Percentiles rank a stretch among this genome's conserved stretches.
These are phyloP conservation scores for Chrysoporthe austroafricana DNA, from an alignment of 2,329 filamentous ascomycete species.

Conservation along the genomic window DNA sequence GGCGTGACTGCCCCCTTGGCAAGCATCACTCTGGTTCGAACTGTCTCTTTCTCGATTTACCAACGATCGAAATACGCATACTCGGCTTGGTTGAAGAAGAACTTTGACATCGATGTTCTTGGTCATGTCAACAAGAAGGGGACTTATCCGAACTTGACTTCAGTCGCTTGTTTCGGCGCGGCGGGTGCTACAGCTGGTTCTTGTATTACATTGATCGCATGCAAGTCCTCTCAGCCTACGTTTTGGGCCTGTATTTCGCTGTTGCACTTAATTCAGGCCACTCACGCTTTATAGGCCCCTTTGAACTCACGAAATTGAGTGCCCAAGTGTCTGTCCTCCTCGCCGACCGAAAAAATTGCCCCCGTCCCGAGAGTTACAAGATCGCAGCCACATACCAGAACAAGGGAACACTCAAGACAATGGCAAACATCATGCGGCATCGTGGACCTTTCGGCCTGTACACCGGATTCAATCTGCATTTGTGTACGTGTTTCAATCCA, in stretches of 20 bases:
- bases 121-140: constrained; percentile 72
- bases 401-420: constrained; percentile 76
- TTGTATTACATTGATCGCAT: constrained; percentile 78
- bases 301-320: constrained; percentile 87
- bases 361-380: constrained; percentile 55
- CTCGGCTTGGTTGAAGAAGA: constrained; percentile 70
- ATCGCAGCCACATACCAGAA: constrained; percentile 74
- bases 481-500: constrained; percentile 60
- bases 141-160: constrained; percentile 73
- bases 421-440: constrained; percentile 76
- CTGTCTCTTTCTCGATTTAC: constrained; percentile 58
- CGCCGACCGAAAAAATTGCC: constrained; percentile 57
- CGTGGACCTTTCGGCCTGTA: constrained; percentile 76
- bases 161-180: constrained; percentile 75
- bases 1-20: constrained; percentile 80
- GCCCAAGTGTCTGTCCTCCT: constrained; percentile 83
- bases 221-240: constrained; percentile 46
- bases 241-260: constrained; percentile 8
- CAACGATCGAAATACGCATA: constrained; percentile 75
- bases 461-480: constrained; percentile 77
- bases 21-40: constrained; percentile 45
- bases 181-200: constrained; percentile 81
- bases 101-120: constrained; percentile 71
- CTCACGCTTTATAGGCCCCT: constrained; percentile 61
- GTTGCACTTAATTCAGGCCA: constrained; percentile 3